Base-by-base conservation (phyloP, 495 filamentous ascomycete species). In the Tuber brumale region DNA sequence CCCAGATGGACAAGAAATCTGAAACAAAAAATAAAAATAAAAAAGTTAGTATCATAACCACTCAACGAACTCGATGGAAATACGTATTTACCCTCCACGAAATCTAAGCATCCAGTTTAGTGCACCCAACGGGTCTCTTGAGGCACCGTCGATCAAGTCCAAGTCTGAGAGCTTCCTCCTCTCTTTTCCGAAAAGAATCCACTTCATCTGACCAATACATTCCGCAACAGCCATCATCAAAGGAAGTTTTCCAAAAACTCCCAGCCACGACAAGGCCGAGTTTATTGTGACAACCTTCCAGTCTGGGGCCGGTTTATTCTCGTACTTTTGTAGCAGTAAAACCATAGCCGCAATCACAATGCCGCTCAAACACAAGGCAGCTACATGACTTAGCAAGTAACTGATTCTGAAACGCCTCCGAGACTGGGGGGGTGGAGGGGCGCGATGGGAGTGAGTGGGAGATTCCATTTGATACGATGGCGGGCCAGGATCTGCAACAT, bases 1-100 rank as follows among this genome's bases (percentile, higher is more conserved):
- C 80, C 80, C 3, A 82, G 39, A 66, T 82, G 79, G n/a, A 82
- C 74, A 31, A 81, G 48, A 23, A 80, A 70, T 14, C 78, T 80
- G 37, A 18, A 51, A 39, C 0, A n/a, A 23, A n/a, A 12, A 61
- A 27, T 27, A 61, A 61, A 66, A 66, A 45, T 69, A 72, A 39
- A 39, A 39, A 39, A 39, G 37, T 21, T 27, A 23, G 43, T 4
- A 39, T 39, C 37, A 39, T 39, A 12, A 41, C 21, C 21, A 6
- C 21, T 41, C 23, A 51, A 43, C 27, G 8, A 12, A 1, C 2
- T 37, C 14, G 14, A 6, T 12, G 23, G 14, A 70, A 35, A 45
- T 23, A 70, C 71, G 66, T 39, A 41, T 19, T 37, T 39, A 76
- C 80, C 80, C 80, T 51, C 74, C 74, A 14, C 80, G 76, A 48